A percentile compares a stretch with the other conserved stretches of the same genome.
phyloP scores from a whole-genome alignment of 805 yeast species.

The Torulaspora maleeae region DNA sequence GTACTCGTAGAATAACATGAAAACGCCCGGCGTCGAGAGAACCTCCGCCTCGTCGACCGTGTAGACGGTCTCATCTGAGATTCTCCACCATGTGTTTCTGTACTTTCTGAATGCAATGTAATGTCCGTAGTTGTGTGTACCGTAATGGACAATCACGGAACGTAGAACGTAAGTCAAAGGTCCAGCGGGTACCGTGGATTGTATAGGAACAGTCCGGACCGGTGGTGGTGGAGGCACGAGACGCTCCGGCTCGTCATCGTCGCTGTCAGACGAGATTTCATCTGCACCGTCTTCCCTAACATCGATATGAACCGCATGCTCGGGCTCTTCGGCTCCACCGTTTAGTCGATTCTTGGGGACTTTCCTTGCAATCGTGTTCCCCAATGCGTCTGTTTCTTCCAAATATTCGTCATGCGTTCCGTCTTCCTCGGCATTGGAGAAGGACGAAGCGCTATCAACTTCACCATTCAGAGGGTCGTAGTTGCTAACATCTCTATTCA shows the following conservation, averaged over 20 bases:
- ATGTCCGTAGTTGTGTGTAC: conserved; percentile 97
- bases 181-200: conserved; percentile 36
- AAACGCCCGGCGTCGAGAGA: conserved; percentile 75
- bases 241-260: conserved; percentile 6
- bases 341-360: conserved; percentile 11
- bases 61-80: conserved; percentile 84
- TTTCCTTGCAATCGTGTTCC: conserved; percentile 28
- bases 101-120: conserved; percentile 80
- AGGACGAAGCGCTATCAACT: conserved; percentile 15
- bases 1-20: conserved; percentile 84
- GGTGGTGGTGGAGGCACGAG: conserved; percentile 11
- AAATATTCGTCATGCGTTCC: conserved; percentile 22
- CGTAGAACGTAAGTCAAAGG: conserved; percentile 63
- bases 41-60: conserved; percentile 79
- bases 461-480: conserved; percentile 32
- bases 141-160: conserved; percentile 88
- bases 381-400: conserved; percentile 33
- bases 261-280: conserved; percentile 13
- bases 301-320: conserved; percentile 14
- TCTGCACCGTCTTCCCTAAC: conserved; percentile 18
- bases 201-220: conserved; percentile 1
- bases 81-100: conserved; percentile 92
- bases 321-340: conserved; percentile 9
- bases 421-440: conserved; percentile 15
- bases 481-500: conserved; percentile 19